Percentiles rank a stretch among this genome's conserved stretches.
These are phyloP conservation scores for Rosa persica DNA, from an alignment of 306 rosid genomes.

Conservation along the genomic window DNA sequence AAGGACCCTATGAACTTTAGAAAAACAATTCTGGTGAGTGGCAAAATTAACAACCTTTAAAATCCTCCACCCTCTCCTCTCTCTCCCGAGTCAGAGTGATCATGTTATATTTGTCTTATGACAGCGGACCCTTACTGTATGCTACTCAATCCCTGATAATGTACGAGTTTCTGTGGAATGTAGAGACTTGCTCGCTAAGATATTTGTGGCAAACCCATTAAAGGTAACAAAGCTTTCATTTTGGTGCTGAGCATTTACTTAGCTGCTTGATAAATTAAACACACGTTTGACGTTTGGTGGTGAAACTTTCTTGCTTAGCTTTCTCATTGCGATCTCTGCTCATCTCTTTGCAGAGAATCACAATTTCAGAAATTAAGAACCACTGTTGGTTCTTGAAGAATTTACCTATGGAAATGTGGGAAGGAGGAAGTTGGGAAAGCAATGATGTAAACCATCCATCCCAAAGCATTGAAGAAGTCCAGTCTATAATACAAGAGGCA, in stretches of 20 bases:
- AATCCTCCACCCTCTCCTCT: neutral
- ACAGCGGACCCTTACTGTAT: constrained; percentile 73
- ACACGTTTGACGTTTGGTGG: neutral
- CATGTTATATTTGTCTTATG: constrained; percentile 15
- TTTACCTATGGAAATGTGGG: constrained; percentile 63
- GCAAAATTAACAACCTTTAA: constrained; percentile 10
- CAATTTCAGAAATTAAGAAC: constrained; percentile 57
- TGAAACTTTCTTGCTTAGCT: neutral
- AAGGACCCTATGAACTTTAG: constrained; percentile 68
- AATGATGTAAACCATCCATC: constrained; percentile 59
- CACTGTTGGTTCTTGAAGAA: constrained; percentile 78
- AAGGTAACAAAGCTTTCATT: constrained; percentile 41
- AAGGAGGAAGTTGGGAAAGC: constrained; percentile 71
- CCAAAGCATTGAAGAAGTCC: constrained; percentile 64
- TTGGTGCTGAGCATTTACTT: neutral
- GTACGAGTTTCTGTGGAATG: constrained; percentile 68
- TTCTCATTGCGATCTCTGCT: neutral
- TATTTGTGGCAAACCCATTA: constrained; percentile 74
- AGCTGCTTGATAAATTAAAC: constrained; percentile 1
- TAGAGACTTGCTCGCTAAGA: constrained; percentile 58
- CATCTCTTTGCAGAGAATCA: constrained; percentile 60
- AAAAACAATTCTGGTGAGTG: constrained; percentile 61
- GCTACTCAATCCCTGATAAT: constrained; percentile 58
- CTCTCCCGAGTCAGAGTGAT: constrained; percentile 20
- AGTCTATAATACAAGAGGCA: constrained; percentile 73